phyloP scores from a whole-genome alignment of 2,329 filamentous ascomycete species.

The Pezicula neosporulosa region DNA sequence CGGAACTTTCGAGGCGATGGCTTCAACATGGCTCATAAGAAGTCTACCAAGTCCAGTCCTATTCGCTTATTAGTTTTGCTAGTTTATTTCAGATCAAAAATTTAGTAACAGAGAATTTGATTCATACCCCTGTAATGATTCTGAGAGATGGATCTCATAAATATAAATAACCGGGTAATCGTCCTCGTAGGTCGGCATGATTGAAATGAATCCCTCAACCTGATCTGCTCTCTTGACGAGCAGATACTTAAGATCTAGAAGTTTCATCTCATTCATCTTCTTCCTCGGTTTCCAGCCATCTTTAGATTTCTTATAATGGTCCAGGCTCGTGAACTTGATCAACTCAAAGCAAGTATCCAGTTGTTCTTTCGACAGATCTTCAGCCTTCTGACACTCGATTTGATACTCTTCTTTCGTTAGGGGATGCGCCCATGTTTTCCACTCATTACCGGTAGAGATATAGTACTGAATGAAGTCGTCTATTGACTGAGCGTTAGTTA shows the following conservation, averaged over 20 bases:
- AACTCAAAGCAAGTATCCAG: constrained; percentile 51
- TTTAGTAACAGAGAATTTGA: not conserved
- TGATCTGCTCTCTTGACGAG: constrained; percentile 44
- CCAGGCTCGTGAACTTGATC: constrained; percentile 59
- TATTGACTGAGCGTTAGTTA: constrained; percentile 44
- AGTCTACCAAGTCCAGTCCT: constrained; percentile 61
- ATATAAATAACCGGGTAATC: constrained; percentile 67
- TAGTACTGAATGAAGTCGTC: constrained; percentile 46
- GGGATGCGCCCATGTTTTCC: constrained; percentile 48
- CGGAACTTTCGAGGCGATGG: constrained; percentile 49
- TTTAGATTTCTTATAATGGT: constrained; percentile 60
- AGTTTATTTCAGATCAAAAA: constrained; percentile 3
- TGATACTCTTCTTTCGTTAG: constrained; percentile 35
- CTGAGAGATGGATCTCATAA: constrained; percentile 71
- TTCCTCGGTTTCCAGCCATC: constrained; percentile 58
- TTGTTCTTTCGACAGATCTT: constrained; percentile 38
- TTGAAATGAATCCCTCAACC: constrained; percentile 57
- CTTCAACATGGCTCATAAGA: constrained; percentile 54
- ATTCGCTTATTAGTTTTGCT: constrained; percentile 2
- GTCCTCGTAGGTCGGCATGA: constrained; percentile 70
- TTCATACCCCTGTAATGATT: constrained; percentile 50
- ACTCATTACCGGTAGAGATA: constrained; percentile 31
- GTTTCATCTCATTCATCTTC: constrained; percentile 67
- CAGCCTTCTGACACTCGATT: constrained; percentile 40
- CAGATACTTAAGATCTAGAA: constrained; percentile 65